phyloP scores from a whole-genome alignment of 129 eudicot species.

The Flaveria sonorensis region DNA sequence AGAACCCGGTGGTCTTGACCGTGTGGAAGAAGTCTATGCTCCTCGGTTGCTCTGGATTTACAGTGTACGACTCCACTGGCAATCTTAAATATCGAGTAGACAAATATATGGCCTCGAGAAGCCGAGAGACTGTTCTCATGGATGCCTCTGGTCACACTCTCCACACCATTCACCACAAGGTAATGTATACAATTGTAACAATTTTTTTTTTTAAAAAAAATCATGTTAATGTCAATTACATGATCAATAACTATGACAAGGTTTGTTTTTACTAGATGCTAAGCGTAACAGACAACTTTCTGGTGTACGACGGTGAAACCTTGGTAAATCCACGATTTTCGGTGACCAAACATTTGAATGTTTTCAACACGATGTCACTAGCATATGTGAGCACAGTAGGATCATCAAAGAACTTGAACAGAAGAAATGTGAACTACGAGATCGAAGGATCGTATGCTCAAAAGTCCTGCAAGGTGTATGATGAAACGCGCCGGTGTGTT shows the following conservation, averaged over 20 bases:
- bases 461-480: conserved; percentile 37
- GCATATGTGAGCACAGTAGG: neutral
- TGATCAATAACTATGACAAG: neutral
- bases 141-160: no score
- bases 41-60: no score
- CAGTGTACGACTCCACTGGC: no score
- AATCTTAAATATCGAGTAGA: no score
- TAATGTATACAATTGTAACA: no score
- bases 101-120: no score
- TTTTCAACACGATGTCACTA: conserved; percentile 43
- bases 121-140: no score
- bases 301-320: conserved; percentile 42
- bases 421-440: conserved; percentile 41
- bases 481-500: conserved; percentile 26
- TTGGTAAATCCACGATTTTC: conserved; percentile 28
- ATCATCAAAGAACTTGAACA: neutral
- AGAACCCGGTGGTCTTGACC: no score
- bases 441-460: conserved; percentile 45
- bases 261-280: conserved; percentile 25
- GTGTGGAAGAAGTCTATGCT: no score
- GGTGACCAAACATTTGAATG: conserved; percentile 33
- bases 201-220: no score
- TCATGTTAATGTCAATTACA: neutral
- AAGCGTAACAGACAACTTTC: conserved; percentile 45
- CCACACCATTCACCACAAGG: no score